These are phyloP conservation scores for Syncephalastrum sp. DNA, from an alignment of 371 early-diverging fungal genomes.

Conservation along the genomic window DNA sequence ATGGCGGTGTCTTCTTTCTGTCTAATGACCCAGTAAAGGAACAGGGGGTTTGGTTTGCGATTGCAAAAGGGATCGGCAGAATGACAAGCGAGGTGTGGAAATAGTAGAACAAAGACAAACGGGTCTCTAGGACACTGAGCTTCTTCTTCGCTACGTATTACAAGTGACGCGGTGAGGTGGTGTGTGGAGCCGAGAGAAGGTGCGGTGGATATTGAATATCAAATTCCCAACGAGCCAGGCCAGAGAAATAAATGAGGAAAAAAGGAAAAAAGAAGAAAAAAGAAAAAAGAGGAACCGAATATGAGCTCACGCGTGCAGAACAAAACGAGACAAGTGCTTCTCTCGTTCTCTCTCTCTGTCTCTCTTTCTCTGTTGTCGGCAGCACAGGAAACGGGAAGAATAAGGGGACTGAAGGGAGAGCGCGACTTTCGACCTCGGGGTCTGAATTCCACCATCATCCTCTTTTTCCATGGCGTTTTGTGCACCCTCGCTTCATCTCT, in stretches of 20 bases:
- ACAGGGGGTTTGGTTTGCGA: neutral
- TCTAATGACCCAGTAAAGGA: neutral
- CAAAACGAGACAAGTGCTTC: too few relatives aligned
- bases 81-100: constrained; percentile 2
- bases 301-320: too few relatives aligned
- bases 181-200: constrained; percentile 7
- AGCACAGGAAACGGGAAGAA: constrained; percentile 1
- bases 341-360: neutral
- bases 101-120: neutral
- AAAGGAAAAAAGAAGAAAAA: constrained; percentile 5
- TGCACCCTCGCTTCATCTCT: too few relatives aligned
- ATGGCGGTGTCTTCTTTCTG: neutral
- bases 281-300: neutral
- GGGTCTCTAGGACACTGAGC: too few relatives aligned
- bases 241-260: constrained; percentile 7
- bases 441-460: too few relatives aligned
- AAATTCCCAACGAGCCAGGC: neutral
- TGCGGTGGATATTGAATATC: constrained; percentile 6
- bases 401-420: neutral
- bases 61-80: neutral
- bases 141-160: too few relatives aligned
- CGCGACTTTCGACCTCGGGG: too few relatives aligned
- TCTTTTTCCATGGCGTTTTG: too few relatives aligned
- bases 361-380: constrained; percentile 1
- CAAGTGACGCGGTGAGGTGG: constrained; percentile 3